phyloP scores from a whole-genome alignment of 352 stramenopile species.

The Phytophthora fragariaefolia region DNA sequence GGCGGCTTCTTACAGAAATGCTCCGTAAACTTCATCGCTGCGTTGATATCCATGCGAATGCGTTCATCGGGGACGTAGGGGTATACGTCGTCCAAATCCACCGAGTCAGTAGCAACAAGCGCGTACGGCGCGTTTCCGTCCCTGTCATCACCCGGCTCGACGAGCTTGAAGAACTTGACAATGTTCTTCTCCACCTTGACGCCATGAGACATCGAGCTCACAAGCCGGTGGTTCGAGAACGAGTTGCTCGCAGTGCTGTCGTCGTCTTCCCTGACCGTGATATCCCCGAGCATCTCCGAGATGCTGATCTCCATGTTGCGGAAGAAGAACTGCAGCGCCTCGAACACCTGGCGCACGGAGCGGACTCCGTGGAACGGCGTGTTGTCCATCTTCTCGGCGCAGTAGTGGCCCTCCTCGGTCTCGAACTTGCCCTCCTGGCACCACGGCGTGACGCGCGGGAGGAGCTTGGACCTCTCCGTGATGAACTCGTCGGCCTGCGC shows the following conservation, averaged over 20 bases:
- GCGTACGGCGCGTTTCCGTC: conserved; percentile 39
- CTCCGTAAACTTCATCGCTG: conserved; percentile 52
- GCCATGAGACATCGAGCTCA: conserved; percentile 47
- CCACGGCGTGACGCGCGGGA: conserved; percentile 39
- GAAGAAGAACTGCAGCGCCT: conserved; percentile 65
- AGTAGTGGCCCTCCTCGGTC: conserved; percentile 51
- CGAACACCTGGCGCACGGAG: conserved; percentile 55
- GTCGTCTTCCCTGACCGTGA: conserved; percentile 65
- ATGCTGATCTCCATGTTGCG: conserved; percentile 67
- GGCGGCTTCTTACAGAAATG: conserved; percentile 38
- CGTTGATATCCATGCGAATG: conserved; percentile 56
- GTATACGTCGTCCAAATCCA: conserved; percentile 61
- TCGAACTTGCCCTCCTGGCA: conserved; percentile 58
- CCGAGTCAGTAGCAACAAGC: conserved; percentile 48
- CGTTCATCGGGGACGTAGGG: conserved; percentile 52
- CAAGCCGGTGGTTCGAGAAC: conserved; percentile 60
- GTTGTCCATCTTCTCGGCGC: conserved; percentile 63
- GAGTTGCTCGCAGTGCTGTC: conserved; percentile 52
- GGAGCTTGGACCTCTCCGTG: conserved; percentile 29
- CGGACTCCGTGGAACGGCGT: conserved; percentile 48
- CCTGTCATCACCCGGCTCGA: conserved; percentile 26
- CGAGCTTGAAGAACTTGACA: conserved; percentile 53
- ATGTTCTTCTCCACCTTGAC: conserved; percentile 59
- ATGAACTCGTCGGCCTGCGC: conserved; percentile 40
- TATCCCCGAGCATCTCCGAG: conserved; percentile 60